Conservation (phyloP, 2,329 filamentous ascomycete species). For the Diplodia intermedia region DNA sequence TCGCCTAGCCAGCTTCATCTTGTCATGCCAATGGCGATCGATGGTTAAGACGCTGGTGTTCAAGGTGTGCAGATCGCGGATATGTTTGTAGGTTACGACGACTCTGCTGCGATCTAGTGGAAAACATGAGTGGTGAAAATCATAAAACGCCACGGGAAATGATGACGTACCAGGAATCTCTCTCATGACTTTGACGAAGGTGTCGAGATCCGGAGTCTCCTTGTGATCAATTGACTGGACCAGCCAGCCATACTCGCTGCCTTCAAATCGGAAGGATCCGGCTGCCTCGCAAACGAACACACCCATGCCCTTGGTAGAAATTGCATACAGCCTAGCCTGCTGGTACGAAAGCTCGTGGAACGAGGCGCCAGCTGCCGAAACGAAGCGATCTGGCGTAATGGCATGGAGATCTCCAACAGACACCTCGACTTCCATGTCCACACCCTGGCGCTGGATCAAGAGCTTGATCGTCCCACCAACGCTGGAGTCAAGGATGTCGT, state of each 20-base stretch:
- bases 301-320: slow-evolving; percentile 76
- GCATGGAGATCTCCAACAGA: slow-evolving; percentile 87
- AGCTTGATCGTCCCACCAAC: slow-evolving; percentile 81
- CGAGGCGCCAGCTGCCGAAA: slow-evolving; percentile 89
- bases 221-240: slow-evolving; percentile 92
- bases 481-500: slow-evolving; percentile 88
- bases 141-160: no score
- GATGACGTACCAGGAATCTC: slow-evolving; percentile 66
- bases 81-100: slow-evolving; percentile 94
- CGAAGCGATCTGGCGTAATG: slow-evolving; percentile 95
- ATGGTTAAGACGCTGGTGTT: slow-evolving; percentile 92
- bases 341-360: slow-evolving; percentile 98
- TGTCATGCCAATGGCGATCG: slow-evolving; percentile 93
- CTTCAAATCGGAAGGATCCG: slow-evolving; percentile 94
- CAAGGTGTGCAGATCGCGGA: slow-evolving; percentile 90
- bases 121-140: neutral
- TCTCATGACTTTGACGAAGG: slow-evolving; percentile 91
- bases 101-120: slow-evolving; percentile 72
- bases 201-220: slow-evolving; percentile 83
- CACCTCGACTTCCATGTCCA: slow-evolving; percentile 85
- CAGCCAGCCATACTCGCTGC: slow-evolving; percentile 89
- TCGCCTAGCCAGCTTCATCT: slow-evolving; percentile 89
- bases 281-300: slow-evolving; percentile 95
- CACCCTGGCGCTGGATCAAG: slow-evolving; percentile 84
- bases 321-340: slow-evolving; percentile 93